Conservation (phyloP, 176 grass and related monocot species). For the Guadua angustifolia region DNA sequence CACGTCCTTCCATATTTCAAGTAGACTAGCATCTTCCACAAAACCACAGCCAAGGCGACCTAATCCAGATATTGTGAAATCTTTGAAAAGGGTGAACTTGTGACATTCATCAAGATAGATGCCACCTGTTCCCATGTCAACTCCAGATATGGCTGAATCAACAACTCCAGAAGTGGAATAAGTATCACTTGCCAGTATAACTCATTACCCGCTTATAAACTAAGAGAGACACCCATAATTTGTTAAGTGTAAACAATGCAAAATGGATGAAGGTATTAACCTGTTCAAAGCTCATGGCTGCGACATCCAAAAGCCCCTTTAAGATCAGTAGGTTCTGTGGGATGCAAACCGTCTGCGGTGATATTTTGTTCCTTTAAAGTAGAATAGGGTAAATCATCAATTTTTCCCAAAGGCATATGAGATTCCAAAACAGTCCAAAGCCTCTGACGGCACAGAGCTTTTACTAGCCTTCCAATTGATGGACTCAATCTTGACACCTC, state of each 20-base stretch:
- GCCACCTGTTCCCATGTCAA: conserved; percentile 34
- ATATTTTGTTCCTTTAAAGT: conserved; percentile 42
- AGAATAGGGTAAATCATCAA: conserved; percentile 29
- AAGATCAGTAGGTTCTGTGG: conserved; percentile 31
- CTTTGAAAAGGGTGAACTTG: conserved; percentile 77
- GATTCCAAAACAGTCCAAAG: conserved; percentile 68
- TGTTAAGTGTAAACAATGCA: not conserved
- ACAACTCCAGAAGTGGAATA: conserved; percentile 4
- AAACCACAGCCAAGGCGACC: conserved; percentile 63
- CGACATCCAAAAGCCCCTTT: conserved; percentile 15
- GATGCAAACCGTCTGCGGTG: conserved; percentile 18
- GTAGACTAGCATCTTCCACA: conserved; percentile 61
- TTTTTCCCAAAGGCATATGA: conserved; percentile 28
- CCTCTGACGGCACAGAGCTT: conserved; percentile 76
- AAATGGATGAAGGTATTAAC: conserved; percentile 23
- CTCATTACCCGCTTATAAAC: not conserved
- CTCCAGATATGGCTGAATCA: conserved; percentile 31
- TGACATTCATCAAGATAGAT: conserved; percentile 31
- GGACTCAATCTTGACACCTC: conserved; percentile 66
- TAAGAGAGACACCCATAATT: not conserved
- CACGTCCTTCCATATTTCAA: conserved; percentile 70
- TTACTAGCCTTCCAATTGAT: conserved; percentile 94
- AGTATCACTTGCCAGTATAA: conserved; percentile 35
- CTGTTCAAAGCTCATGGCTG: conserved; percentile 2
- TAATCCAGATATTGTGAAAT: conserved; percentile 68